Evolutionary conservation across 2,329 filamentous ascomycete genomes (phyloP), one percentile per base, ranked within the genome.

Genomic region (Dactylonectria macrodidyma): DNA sequence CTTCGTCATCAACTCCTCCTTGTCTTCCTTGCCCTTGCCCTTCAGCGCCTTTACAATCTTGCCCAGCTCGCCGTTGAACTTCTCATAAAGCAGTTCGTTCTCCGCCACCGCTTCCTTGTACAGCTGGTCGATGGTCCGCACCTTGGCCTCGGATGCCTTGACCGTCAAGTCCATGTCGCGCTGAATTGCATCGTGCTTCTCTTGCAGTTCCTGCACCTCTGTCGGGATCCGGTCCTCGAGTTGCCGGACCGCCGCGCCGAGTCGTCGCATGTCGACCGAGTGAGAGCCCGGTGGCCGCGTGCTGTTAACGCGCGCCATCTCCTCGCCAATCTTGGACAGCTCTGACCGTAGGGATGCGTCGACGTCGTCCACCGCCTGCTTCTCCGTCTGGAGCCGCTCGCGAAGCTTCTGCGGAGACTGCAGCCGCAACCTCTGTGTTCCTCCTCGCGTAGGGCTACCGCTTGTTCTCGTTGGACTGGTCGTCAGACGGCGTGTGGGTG

Each of bases 81-180:
- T 92, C 72, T 95, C 93, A 80, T 98, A 98, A 62, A 98, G 85
- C 34, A 95, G 89, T 82, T 98, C 95, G 75, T 98, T 98, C 84
- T 98, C 95, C 0, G 94, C 93, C 74, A 91, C 94, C 16, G 91
- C 89, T 77, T 97, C 94, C 71, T 94, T 93, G 83, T 97, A 97
- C 59, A 97, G 84, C 81, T 97, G 93, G 78, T 98, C 95, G 60
- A 98, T 89, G 47, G 92, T 92, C 74, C 91, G 92, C 66, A 92
- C 91, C 75, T 96, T 95, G 66, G 88, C 88, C 78, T 98, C 95
- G 14, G 89, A 90, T 2, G 94, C 90, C 74, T 89, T 87, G 14
- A 97, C 85, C 1, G 91, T 91, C 22, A 85, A 89, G 48, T 94
- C 90, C 73, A 97, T 84, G 71, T 97, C 94, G 34, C 84, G 85